These are phyloP conservation scores for Lachancea dasiensis DNA, from an alignment of 805 yeast genomes.

Conservation along the genomic window DNA sequence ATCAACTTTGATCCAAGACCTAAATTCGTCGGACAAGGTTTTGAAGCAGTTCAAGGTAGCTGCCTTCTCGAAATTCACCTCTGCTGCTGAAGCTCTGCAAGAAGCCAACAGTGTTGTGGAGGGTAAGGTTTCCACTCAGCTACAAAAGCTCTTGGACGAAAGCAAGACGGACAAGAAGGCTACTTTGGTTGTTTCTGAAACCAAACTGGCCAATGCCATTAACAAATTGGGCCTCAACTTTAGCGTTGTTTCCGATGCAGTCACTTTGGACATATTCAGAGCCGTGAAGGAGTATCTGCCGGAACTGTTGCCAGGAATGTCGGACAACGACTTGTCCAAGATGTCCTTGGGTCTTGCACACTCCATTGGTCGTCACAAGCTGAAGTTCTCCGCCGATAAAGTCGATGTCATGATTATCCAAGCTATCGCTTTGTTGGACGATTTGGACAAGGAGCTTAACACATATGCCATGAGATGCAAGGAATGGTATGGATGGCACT, in stretches of 20 bases:
- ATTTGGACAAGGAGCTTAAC: constrained; percentile 94
- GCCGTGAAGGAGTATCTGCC: constrained; percentile 93
- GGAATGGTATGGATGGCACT: constrained; percentile 99
- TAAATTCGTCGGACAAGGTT: constrained; percentile 78
- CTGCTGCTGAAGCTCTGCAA: constrained; percentile 94
- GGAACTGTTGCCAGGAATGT: constrained; percentile 87
- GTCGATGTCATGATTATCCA: constrained; percentile 99
- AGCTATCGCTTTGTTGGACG: constrained; percentile 95
- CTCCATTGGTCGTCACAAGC: constrained; percentile 96
- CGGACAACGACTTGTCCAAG: constrained; percentile 75
- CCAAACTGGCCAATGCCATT: constrained; percentile 93
- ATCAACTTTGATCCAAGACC: constrained; percentile 62
- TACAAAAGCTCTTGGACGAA: constrained; percentile 69
- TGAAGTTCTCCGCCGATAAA: constrained; percentile 95
- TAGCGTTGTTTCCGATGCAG: constrained; percentile 89
- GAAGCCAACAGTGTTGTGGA: constrained; percentile 90
- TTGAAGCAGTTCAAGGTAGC: constrained; percentile 87
- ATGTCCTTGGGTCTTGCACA: constrained; percentile 99
- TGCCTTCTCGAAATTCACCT: constrained; percentile 88
- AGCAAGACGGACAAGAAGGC: constrained; percentile 77
- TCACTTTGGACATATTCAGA: constrained; percentile 89
- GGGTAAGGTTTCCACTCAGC: constrained; percentile 85
- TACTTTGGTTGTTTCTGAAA: constrained; percentile 85
- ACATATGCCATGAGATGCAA: constrained; percentile 98
- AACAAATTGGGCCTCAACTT: constrained; percentile 88